Evolutionary conservation across 2,329 filamentous ascomycete species (phyloP).

Genomic region (Pezicula radicicola): DNA sequence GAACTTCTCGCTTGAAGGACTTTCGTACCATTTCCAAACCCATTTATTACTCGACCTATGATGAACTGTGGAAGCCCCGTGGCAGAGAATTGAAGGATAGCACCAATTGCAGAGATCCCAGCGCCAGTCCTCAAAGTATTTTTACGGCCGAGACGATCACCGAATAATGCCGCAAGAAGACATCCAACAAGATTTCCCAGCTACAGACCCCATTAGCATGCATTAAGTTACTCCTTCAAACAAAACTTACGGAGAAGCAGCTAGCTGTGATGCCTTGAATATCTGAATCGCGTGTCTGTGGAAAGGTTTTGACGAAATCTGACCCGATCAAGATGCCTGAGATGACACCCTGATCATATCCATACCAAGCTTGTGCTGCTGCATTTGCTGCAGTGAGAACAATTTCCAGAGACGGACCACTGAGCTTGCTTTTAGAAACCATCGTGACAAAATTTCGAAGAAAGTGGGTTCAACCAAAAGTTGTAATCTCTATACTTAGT

Average conservation of each 20-base stretch:
- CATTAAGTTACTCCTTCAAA: not conserved
- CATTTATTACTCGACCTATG: slow-evolving; percentile 42
- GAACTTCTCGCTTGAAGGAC: slow-evolving; percentile 26
- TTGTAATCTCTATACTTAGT: not conserved
- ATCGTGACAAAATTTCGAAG: not conserved
- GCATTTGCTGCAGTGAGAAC: slow-evolving; percentile 10
- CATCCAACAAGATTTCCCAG: slow-evolving; percentile 15
- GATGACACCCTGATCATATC: slow-evolving; percentile 67
- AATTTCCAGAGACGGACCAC: slow-evolving; percentile 6
- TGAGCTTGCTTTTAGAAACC: not conserved
- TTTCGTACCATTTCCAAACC: slow-evolving; percentile 42
- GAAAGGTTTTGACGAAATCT: slow-evolving; percentile 52
- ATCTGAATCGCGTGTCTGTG: slow-evolving; percentile 31
- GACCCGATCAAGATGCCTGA: slow-evolving; percentile 67
- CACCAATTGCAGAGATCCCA: slow-evolving; percentile 33
- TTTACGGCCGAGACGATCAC: slow-evolving; percentile 16
- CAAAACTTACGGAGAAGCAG: slow-evolving; percentile 36
- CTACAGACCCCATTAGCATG: slow-evolving; percentile 1
- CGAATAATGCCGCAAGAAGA: slow-evolving; percentile 13
- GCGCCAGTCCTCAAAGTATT: slow-evolving; percentile 14
- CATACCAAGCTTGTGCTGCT: slow-evolving; percentile 28
- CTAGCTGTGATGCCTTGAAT: slow-evolving; percentile 42
- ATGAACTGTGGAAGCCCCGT: slow-evolving; percentile 50
- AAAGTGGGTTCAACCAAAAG: not conserved
- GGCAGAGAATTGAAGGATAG: slow-evolving; percentile 35